A percentile compares a stretch with the other conserved stretches of the same genome.
These are phyloP conservation scores for Linnemannia zychae DNA, from an alignment of 192 early-diverging fungal genomes.

Conservation along the genomic window DNA sequence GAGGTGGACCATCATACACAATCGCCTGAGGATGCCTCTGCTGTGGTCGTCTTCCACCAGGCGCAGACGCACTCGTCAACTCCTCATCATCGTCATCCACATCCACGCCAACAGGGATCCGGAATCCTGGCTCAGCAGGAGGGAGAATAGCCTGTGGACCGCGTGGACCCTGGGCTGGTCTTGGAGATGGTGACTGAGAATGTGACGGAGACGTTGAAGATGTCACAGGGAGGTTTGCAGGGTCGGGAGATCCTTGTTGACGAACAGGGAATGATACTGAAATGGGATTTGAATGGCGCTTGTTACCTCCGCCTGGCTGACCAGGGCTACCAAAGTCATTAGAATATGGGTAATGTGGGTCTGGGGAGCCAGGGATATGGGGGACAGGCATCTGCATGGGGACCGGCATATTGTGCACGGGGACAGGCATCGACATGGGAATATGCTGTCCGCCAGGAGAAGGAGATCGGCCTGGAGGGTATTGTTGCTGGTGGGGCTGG, in stretches of 20 bases:
- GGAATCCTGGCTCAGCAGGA: conserved; percentile 29
- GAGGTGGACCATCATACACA: conserved; percentile 51
- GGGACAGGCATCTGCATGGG: conserved; percentile 39
- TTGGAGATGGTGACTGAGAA: background rate
- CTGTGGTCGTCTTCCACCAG: background rate
- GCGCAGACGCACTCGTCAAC: background rate
- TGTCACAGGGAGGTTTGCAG: background rate
- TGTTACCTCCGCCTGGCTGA: conserved; percentile 10
- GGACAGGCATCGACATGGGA: conserved; percentile 35
- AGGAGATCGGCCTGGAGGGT: conserved; percentile 28
- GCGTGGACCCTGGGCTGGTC: background rate
- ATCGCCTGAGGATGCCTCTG: background rate
- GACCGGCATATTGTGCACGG: conserved; percentile 16
- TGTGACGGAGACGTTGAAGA: background rate
- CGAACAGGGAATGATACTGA: conserved; percentile 39
- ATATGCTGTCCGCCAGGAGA: background rate
- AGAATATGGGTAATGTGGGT: background rate
- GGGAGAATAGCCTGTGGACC: conserved; percentile 40
- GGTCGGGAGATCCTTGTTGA: background rate
- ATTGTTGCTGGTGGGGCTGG: conserved; percentile 27
- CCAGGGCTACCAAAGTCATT: background rate
- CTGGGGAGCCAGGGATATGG: conserved; percentile 29
- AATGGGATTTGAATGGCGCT: conserved; percentile 40
- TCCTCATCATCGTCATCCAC: background rate
- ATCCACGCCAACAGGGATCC: conserved; percentile 18